Percentiles rank a stretch among this genome's conserved stretches.
Conservation (phyloP, 2,329 filamentous ascomycete genomes). For the Ascochyta fabae region DNA sequence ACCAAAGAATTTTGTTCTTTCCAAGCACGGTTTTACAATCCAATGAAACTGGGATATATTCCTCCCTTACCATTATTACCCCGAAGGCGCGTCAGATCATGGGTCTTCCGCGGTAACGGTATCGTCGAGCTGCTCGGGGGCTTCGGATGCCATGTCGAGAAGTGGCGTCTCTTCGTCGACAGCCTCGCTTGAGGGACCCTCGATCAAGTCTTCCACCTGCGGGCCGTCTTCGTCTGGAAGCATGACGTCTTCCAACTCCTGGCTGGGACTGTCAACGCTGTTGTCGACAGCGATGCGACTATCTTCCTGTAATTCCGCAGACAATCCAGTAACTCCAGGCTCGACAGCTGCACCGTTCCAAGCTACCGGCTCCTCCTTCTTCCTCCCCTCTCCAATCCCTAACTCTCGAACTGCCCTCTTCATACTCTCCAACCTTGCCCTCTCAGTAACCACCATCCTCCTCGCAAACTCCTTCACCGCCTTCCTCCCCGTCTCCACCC, state of each 20-base stretch:
- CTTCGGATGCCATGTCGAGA: constrained; percentile 4
- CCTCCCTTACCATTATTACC: background rate
- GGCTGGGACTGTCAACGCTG: background rate
- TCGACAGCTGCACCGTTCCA: background rate
- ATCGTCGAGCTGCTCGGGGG: constrained; percentile 7
- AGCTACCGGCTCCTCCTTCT: background rate
- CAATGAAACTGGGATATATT: too few relatives aligned
- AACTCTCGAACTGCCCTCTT: constrained; percentile 74
- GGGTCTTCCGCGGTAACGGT: background rate
- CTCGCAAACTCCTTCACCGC: constrained; percentile 78
- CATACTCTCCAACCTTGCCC: constrained; percentile 79
- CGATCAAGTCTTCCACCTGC: background rate
- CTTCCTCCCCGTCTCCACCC: constrained; percentile 76
- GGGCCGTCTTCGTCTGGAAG: background rate
- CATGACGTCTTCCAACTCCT: background rate
- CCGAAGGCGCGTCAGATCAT: background rate
- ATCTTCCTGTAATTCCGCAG: background rate
- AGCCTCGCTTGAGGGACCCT: background rate
- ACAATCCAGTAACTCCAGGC: background rate
- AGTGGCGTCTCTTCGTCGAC: constrained; percentile 5
- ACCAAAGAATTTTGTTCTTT: background rate
- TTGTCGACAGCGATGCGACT: background rate
- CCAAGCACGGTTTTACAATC: background rate
- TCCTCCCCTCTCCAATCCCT: background rate
- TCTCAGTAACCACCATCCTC: constrained; percentile 80